phyloP scores from a whole-genome alignment of 2,329 filamentous ascomycete species.

The Hypoxylon sp. region DNA sequence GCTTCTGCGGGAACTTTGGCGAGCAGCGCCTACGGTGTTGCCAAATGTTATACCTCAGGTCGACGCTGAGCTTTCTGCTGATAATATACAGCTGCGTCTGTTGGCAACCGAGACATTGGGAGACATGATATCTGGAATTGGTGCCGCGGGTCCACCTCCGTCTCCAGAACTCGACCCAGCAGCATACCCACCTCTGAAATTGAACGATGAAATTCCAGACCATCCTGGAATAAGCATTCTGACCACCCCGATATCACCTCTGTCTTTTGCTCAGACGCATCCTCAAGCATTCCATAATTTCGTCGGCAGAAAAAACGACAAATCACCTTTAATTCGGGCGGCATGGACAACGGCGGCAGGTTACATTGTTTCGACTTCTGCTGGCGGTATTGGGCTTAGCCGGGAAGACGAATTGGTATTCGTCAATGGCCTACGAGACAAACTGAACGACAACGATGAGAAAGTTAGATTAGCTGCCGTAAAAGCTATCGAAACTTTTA shows the following conservation, averaged over 20 bases:
- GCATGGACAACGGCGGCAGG: slow-evolving; percentile 89
- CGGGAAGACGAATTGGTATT: slow-evolving; percentile 84
- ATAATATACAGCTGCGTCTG: slow-evolving; percentile 87
- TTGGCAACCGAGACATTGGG: slow-evolving; percentile 95
- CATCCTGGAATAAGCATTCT: slow-evolving; percentile 73
- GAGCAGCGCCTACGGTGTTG: slow-evolving; percentile 88
- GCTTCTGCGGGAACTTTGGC: slow-evolving; percentile 92
- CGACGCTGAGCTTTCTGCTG: slow-evolving; percentile 90
- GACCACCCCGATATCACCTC: slow-evolving; percentile 86
- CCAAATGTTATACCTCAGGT: slow-evolving; percentile 95
- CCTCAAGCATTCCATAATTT: slow-evolving; percentile 85
- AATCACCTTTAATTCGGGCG: slow-evolving; percentile 83
- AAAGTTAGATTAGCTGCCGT: slow-evolving; percentile 92
- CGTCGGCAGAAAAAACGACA: slow-evolving; percentile 87
- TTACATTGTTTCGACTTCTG: slow-evolving; percentile 90
- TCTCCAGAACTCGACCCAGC: slow-evolving; percentile 81
- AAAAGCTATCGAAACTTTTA: slow-evolving; percentile 84
- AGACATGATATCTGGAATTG: slow-evolving; percentile 94
- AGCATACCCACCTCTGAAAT: slow-evolving; percentile 83
- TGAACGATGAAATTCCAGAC: slow-evolving; percentile 70
- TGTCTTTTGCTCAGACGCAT: slow-evolving; percentile 90
- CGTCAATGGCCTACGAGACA: slow-evolving; percentile 81
- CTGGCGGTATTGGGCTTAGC: slow-evolving; percentile 89
- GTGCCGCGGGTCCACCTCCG: slow-evolving; percentile 87
- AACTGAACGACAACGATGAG: slow-evolving; percentile 90